Evolutionary conservation across 1,139 yeast genomes (phyloP), one percentile per base, ranked within the genome.

Genomic region (Debaryomyces fabryi): DNA sequence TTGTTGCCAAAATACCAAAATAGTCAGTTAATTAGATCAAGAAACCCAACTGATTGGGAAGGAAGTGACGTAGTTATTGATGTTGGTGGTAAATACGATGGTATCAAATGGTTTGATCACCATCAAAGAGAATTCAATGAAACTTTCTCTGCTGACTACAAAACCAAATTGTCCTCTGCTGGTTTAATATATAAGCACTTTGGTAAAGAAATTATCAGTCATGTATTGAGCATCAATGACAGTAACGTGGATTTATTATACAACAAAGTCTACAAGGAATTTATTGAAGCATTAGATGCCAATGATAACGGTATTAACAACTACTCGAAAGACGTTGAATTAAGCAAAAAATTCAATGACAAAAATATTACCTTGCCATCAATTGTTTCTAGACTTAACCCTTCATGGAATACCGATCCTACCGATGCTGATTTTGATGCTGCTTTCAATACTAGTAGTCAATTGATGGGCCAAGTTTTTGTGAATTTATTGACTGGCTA

Each of bases 61-160:
- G 76, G 75, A 41, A 85, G 96, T 60, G 97, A 92, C 65, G 87
- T 93, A 50, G 96, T 93, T 30, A 96, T 93, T 47, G 99, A 93
- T 69, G 99, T 93, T 38, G 80, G 96, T 60, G 99, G 97, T n/a
- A 79, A 87, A 63, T 92, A 92, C 67, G 98, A 93, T 64, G 90
- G 88, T 9, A 76, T 74, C 41, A 92, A 92, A 70, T 89, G 76
- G 67, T 93, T 90, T 66, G 99, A 93, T 65, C 99, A 93, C 64
- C 99, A 93, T 69, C 99, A 93, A 72, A 82, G 97, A 55, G 81
- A 72, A 46, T 76, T 76, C 55, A 55, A 62, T 48, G 71, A 72
- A 51, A 67, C 72, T 4, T 76, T 76, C 55, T 62, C 67, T 24
- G 59, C 58, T 9, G 63, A 66, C 7, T 75, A 63, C 57, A 58